phyloP scores from a whole-genome alignment of 2,329 filamentous ascomycete species.

The Ophiosphaerella narmari region DNA sequence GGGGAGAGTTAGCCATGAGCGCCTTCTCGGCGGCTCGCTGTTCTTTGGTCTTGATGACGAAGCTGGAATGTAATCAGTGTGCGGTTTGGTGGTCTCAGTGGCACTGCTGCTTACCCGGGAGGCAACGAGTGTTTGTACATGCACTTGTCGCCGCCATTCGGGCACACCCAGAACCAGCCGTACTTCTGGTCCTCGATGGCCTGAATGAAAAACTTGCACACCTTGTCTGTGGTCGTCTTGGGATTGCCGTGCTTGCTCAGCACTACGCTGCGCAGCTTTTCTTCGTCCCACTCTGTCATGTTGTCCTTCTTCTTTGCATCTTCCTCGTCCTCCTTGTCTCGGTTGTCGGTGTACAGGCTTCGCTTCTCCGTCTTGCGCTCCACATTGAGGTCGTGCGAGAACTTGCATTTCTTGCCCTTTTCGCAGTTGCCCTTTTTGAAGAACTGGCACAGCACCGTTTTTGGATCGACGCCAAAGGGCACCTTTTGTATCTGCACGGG shows the following conservation, averaged over 20 bases:
- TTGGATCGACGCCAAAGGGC: conserved; percentile 95
- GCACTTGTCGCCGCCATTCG: conserved; percentile 95
- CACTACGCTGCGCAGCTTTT: conserved; percentile 88
- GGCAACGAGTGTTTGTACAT: conserved; percentile 97
- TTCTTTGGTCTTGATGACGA: conserved; percentile 96
- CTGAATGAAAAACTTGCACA: conserved; percentile 98
- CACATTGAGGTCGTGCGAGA: conserved; percentile 85
- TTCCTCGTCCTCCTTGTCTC: conserved; percentile 71
- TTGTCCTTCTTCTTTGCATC: conserved; percentile 87
- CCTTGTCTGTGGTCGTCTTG: conserved; percentile 92
- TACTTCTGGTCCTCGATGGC: conserved; percentile 99
- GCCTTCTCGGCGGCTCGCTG: conserved; percentile 95
- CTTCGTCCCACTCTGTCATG: conserved; percentile 97
- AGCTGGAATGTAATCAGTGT: conserved; percentile 59
- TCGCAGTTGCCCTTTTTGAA: conserved; percentile 97
- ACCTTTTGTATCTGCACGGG: conserved; percentile 97
- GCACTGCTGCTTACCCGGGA: conserved; percentile 71
- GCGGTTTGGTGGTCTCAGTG: background rate
- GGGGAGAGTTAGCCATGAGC: conserved; percentile 89
- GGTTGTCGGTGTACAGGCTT: conserved; percentile 84
- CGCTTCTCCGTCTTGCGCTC: conserved; percentile 93
- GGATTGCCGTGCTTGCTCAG: conserved; percentile 97
- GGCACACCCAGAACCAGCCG: conserved; percentile 98
- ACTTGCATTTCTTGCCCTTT: conserved; percentile 94
- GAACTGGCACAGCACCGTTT: conserved; percentile 95